Conservation (phyloP, 1,284 basidiomycete species). For the Ceratobasidium sp. region DNA sequence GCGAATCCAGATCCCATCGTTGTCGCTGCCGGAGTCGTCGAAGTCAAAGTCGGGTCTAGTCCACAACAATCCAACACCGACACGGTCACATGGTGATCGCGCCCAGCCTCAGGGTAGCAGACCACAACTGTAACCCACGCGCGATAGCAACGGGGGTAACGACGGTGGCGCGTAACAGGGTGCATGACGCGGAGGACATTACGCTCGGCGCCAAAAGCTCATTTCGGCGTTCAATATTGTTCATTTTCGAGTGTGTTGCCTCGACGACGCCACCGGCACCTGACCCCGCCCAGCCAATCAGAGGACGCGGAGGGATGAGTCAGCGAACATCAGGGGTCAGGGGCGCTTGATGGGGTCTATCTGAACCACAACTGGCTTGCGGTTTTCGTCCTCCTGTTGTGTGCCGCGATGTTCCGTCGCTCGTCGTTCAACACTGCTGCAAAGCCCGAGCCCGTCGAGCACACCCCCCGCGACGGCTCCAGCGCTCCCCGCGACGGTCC, state of each 20-base stretch:
- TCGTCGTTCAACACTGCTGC: conserved; percentile 17
- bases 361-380: background rate
- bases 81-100: conserved; percentile 31
- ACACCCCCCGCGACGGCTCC: conserved; percentile 23
- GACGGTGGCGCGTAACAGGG: too few relatives aligned
- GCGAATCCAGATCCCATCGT: conserved; percentile 38
- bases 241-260: background rate
- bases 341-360: background rate
- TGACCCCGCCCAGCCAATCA: too few relatives aligned
- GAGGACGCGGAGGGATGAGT: background rate
- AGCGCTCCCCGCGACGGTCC: background rate
- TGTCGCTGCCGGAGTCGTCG: background rate
- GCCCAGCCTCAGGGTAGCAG: too few relatives aligned
- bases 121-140: too few relatives aligned
- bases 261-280: conserved; percentile 15
- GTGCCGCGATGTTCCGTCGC: conserved; percentile 32
- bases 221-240: too few relatives aligned
- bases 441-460: conserved; percentile 54
- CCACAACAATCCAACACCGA: conserved; percentile 24
- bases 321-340: conserved; percentile 9
- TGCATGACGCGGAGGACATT: too few relatives aligned
- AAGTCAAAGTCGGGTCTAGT: conserved; percentile 13
- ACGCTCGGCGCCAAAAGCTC: too few relatives aligned
- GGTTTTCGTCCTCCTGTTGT: background rate
- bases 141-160: too few relatives aligned